A percentile compares a stretch with the other conserved stretches of the same genome.
Conservation (phyloP, 768 basidiomycete genomes). For the Crassisporium funariophilum region DNA sequence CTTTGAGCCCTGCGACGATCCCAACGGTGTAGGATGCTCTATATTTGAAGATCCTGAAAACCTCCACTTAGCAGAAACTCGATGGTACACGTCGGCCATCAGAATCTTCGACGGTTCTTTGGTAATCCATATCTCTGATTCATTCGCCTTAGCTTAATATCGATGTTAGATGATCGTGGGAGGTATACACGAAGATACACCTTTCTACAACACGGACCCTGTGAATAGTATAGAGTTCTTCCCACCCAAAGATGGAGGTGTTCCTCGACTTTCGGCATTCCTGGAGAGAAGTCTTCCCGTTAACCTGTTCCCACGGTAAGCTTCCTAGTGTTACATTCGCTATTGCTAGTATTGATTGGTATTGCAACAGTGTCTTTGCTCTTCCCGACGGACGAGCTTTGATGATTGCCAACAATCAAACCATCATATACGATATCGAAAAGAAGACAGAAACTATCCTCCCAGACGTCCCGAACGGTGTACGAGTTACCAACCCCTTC, state of each 20-base stretch:
- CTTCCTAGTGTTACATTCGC: slow-evolving; percentile 10
- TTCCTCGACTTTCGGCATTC: slow-evolving; percentile 28
- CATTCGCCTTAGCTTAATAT: neutral
- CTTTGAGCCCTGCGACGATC: slow-evolving; percentile 41
- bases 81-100: slow-evolving; percentile 45
- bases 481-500: slow-evolving; percentile 44
- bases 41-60: slow-evolving; percentile 37
- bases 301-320: slow-evolving; percentile 31
- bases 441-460: slow-evolving; percentile 39
- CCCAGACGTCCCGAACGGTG: slow-evolving; percentile 47
- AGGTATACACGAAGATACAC: slow-evolving; percentile 32
- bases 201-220: slow-evolving; percentile 67
- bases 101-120: slow-evolving; percentile 35
- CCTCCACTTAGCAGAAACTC: slow-evolving; percentile 35
- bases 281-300: slow-evolving; percentile 29
- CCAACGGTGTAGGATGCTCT: slow-evolving; percentile 30
- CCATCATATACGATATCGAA: slow-evolving; percentile 43
- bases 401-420: slow-evolving; percentile 42
- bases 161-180: slow-evolving; percentile 27
- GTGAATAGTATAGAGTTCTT: slow-evolving; percentile 46
- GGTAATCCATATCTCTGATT: slow-evolving; percentile 30
- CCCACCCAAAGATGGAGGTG: slow-evolving; percentile 41
- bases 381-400: slow-evolving; percentile 46
- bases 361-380: slow-evolving; percentile 23
- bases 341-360: slow-evolving; percentile 13